A percentile compares a stretch with the other conserved stretches of the same genome.
These are phyloP conservation scores for Colletotrichum tropicicola DNA, from an alignment of 2,329 filamentous ascomycete species.

Conservation along the genomic window DNA sequence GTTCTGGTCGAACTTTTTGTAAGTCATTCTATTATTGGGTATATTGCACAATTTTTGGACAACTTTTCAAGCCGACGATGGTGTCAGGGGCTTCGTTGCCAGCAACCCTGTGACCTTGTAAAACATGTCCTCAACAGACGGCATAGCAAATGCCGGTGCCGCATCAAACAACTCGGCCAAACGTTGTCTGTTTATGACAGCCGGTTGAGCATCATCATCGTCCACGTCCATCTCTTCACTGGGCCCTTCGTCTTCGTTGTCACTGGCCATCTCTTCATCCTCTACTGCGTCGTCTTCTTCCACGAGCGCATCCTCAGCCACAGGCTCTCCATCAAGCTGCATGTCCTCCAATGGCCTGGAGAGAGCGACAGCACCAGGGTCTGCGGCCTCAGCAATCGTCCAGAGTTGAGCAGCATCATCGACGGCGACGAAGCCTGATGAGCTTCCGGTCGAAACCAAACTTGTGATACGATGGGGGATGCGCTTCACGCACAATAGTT, in stretches of 20 bases:
- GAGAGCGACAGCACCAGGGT: slow-evolving; percentile 59
- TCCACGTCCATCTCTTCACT: slow-evolving; percentile 56
- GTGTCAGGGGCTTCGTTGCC: slow-evolving; percentile 60
- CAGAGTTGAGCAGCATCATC: slow-evolving; percentile 81
- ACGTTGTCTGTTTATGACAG: slow-evolving; percentile 73
- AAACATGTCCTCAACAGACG: slow-evolving; percentile 79
- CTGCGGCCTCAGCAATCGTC: slow-evolving; percentile 67
- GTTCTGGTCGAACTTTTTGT: background rate
- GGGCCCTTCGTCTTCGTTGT: slow-evolving; percentile 47
- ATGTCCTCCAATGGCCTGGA: slow-evolving; percentile 66
- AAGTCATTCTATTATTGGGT: slow-evolving; percentile 29
- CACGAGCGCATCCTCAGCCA: slow-evolving; percentile 36
- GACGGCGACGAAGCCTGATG: slow-evolving; percentile 78
- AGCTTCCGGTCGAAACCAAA: slow-evolving; percentile 69
- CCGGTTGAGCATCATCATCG: slow-evolving; percentile 59
- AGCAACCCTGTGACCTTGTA: slow-evolving; percentile 75
- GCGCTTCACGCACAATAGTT: slow-evolving; percentile 66
- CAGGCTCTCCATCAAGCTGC: slow-evolving; percentile 45
- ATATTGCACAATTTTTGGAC: slow-evolving; percentile 29
- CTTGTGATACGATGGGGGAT: slow-evolving; percentile 70
- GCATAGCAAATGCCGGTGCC: slow-evolving; percentile 73
- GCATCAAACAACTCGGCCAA: slow-evolving; percentile 76
- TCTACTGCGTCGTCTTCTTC: slow-evolving; percentile 39
- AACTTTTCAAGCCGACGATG: slow-evolving; percentile 30
- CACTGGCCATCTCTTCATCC: slow-evolving; percentile 52